These are phyloP conservation scores for Pisolithus sp. DNA, from an alignment of 768 basidiomycete species.

Conservation along the genomic window DNA sequence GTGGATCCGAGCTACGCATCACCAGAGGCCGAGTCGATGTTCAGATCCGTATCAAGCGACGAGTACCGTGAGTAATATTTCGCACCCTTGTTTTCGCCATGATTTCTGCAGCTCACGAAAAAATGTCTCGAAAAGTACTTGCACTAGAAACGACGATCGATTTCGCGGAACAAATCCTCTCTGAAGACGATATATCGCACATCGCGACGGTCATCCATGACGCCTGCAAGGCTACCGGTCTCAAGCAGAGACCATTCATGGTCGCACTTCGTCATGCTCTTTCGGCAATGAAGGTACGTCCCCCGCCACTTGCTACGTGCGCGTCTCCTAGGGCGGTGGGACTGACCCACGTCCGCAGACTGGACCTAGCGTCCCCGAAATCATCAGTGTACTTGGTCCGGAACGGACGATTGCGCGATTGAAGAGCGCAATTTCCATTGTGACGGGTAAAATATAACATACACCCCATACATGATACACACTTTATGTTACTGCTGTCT, in stretches of 20 bases:
- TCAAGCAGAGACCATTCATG: slow-evolving; percentile 56
- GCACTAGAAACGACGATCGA: slow-evolving; percentile 5
- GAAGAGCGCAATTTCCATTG: slow-evolving; percentile 2
- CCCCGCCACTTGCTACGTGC: background rate
- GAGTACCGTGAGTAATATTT: slow-evolving; percentile 38
- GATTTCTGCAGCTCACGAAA: background rate
- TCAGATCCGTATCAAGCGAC: slow-evolving; percentile 33
- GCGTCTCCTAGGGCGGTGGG: no score
- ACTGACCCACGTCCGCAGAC: slow-evolving; percentile 18
- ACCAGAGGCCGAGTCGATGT: slow-evolving; percentile 51
- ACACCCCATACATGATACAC: background rate
- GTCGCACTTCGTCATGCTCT: slow-evolving; percentile 69
- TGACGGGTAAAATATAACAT: background rate
- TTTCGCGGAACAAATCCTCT: slow-evolving; percentile 2
- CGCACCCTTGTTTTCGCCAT: background rate
- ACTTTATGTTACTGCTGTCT: background rate
- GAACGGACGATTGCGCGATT: slow-evolving; percentile 20
- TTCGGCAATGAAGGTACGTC: slow-evolving; percentile 75
- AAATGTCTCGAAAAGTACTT: slow-evolving; percentile 1
- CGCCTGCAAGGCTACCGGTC: slow-evolving; percentile 33
- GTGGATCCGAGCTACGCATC: slow-evolving; percentile 53
- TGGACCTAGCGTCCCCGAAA: slow-evolving; percentile 38
- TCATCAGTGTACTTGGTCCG: slow-evolving; percentile 33
- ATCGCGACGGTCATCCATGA: slow-evolving; percentile 37
- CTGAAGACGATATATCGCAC: slow-evolving; percentile 8